phyloP scores from a whole-genome alignment of 306 rosid genomes.

The Prunus padus region DNA sequence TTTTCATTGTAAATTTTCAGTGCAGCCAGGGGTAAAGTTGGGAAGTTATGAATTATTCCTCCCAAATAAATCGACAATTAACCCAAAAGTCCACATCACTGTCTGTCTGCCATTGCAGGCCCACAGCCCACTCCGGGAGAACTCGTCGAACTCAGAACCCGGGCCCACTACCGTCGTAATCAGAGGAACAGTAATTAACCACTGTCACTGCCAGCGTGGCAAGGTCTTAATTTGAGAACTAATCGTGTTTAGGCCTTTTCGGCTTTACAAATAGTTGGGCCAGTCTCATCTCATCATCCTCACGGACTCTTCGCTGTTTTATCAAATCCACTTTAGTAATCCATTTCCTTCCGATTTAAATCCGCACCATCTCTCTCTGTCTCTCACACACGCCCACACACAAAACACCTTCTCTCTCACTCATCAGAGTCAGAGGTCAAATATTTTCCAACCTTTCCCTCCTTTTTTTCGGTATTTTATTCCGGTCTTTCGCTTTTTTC shows the following conservation, averaged over 20 bases:
- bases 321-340: slow-evolving; percentile 38
- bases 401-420: background rate
- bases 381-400: background rate
- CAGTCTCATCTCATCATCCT: slow-evolving; percentile 5
- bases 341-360: slow-evolving; percentile 44
- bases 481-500: background rate
- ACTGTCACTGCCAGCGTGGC: no score
- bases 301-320: slow-evolving; percentile 31
- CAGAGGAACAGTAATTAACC: no score
- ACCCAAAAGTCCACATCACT: no score
- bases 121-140: no score
- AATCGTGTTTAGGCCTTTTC: background rate
- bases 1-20: no score
- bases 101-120: no score
- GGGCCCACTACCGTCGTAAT: no score
- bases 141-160: no score
- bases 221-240: no score
- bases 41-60: no score
- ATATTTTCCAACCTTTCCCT: slow-evolving; percentile 52
- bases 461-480: slow-evolving; percentile 25
- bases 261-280: background rate
- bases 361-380: slow-evolving; percentile 30
- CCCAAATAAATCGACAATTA: no score
- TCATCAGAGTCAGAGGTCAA: slow-evolving; percentile 30
- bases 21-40: no score